These are phyloP conservation scores for Botrytis sinoallii DNA, from an alignment of 2,329 filamentous ascomycete genomes.

Conservation along the genomic window DNA sequence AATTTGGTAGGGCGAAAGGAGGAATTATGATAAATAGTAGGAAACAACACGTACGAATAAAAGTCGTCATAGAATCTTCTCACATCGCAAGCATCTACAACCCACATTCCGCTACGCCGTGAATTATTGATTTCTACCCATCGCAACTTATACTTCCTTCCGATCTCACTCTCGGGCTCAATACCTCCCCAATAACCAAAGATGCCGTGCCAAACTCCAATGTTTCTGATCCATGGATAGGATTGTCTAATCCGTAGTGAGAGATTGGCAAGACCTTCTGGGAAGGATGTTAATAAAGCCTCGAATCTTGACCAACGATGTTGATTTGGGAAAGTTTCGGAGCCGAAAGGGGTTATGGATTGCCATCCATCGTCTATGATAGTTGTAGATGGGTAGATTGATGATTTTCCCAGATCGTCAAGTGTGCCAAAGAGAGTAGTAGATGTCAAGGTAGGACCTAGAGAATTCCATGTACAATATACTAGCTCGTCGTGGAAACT, in stretches of 20 bases:
- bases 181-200: slow-evolving; percentile 25
- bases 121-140: slow-evolving; percentile 19
- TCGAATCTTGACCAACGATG: slow-evolving; percentile 22
- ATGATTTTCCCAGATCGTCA: slow-evolving; percentile 13
- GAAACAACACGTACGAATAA: slow-evolving; percentile 17
- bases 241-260: slow-evolving; percentile 8
- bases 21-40: too few species aligned
- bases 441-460: slow-evolving; percentile 20
- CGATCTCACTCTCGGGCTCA: slow-evolving; percentile 19
- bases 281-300: slow-evolving; percentile 20
- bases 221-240: slow-evolving; percentile 22
- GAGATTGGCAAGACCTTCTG: slow-evolving; percentile 20
- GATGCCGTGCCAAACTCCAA: slow-evolving; percentile 26
- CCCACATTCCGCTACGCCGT: slow-evolving; percentile 18
- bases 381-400: slow-evolving; percentile 22
- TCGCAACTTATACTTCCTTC: slow-evolving; percentile 20
- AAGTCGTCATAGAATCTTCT: slow-evolving; percentile 23
- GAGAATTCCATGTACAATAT: slow-evolving; percentile 25
- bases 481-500: slow-evolving; percentile 18
- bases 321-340: not conserved
- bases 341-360: slow-evolving; percentile 17
- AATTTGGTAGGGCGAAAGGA: too few species aligned
- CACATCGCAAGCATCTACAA: slow-evolving; percentile 20
- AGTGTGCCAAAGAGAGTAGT: slow-evolving; percentile 17
- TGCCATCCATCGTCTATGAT: slow-evolving; percentile 29